phyloP scores from a whole-genome alignment of 192 early-diverging fungal genomes.

The Entomortierella lignicola region DNA sequence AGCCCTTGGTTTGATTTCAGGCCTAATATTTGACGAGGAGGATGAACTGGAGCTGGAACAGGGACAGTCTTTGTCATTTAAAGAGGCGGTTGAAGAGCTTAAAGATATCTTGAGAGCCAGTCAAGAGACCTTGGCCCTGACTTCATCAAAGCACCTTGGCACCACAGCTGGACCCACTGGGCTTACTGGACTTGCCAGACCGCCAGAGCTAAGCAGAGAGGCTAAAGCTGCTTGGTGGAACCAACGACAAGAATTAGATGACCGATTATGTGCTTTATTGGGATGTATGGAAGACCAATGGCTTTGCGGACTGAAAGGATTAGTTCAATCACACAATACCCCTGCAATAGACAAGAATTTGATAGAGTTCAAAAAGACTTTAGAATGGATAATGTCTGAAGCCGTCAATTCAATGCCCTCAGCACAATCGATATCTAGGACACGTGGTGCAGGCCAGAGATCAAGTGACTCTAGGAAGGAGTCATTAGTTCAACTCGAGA shows the following conservation, averaged over 20 bases:
- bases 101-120: conserved; percentile 75
- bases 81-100: conserved; percentile 68
- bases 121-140: conserved; percentile 72
- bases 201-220: conserved; percentile 54
- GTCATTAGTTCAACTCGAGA: conserved; percentile 56
- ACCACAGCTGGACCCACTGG: not conserved
- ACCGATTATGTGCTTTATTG: conserved; percentile 71
- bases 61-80: conserved; percentile 50
- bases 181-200: not conserved
- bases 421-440: not conserved
- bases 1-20: not conserved
- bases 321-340: conserved; percentile 53
- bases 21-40: conserved; percentile 26
- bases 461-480: conserved; percentile 24
- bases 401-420: conserved; percentile 44
- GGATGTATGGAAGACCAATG: conserved; percentile 78
- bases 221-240: conserved; percentile 90
- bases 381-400: conserved; percentile 64
- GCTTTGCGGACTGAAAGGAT: conserved; percentile 86
- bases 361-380: conserved; percentile 57
- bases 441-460: conserved; percentile 4
- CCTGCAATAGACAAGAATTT: conserved; percentile 28
- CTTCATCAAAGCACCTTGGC: conserved; percentile 28
- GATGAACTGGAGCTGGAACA: conserved; percentile 21
- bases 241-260: conserved; percentile 76